Percentiles rank a stretch among this genome's conserved stretches.
Conservation (phyloP, 768 basidiomycete genomes). For the Candolleomyces eurysporus region DNA sequence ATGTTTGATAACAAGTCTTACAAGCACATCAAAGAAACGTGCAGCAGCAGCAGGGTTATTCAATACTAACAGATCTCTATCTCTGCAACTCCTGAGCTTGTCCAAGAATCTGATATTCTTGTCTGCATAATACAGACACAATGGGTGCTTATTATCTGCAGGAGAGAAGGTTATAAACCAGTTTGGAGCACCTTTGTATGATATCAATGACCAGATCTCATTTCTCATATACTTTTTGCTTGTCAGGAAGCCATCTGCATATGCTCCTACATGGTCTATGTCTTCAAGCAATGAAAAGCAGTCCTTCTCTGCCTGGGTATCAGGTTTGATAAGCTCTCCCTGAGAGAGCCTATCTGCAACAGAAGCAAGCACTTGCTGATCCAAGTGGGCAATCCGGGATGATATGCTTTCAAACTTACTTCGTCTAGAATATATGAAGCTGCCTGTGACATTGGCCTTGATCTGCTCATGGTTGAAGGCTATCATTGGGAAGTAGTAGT, state of each 20-base stretch:
- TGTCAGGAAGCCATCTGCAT: slow-evolving; percentile 26
- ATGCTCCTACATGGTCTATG: slow-evolving; percentile 32
- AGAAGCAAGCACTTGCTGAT: slow-evolving; percentile 18
- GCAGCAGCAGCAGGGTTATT: slow-evolving; percentile 1
- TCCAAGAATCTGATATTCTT: slow-evolving; percentile 18
- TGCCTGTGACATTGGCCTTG: slow-evolving; percentile 19
- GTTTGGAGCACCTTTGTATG: slow-evolving; percentile 22
- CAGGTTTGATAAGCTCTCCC: slow-evolving; percentile 22
- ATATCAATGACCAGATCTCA: slow-evolving; percentile 30
- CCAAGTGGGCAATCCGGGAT: slow-evolving; percentile 16
- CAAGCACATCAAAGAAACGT: neutral
- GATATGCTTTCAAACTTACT: slow-evolving; percentile 24
- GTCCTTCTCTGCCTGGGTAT: slow-evolving; percentile 27
- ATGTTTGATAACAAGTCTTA: neutral
- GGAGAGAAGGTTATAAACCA: slow-evolving; percentile 36
- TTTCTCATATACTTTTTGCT: slow-evolving; percentile 26
- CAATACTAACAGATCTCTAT: neutral
- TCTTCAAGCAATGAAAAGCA: slow-evolving; percentile 34
- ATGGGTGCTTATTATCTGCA: slow-evolving; percentile 26
- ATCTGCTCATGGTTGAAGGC: slow-evolving; percentile 41
- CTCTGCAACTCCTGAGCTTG: slow-evolving; percentile 12
- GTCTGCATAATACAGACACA: slow-evolving; percentile 32
- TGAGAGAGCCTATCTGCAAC: slow-evolving; percentile 19
- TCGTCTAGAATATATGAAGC: slow-evolving; percentile 24
- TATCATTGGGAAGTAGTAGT: slow-evolving; percentile 35